These are phyloP conservation scores for Lenwebbia sp. DNA, from an alignment of 345 rosid genomes.

Conservation along the genomic window DNA sequence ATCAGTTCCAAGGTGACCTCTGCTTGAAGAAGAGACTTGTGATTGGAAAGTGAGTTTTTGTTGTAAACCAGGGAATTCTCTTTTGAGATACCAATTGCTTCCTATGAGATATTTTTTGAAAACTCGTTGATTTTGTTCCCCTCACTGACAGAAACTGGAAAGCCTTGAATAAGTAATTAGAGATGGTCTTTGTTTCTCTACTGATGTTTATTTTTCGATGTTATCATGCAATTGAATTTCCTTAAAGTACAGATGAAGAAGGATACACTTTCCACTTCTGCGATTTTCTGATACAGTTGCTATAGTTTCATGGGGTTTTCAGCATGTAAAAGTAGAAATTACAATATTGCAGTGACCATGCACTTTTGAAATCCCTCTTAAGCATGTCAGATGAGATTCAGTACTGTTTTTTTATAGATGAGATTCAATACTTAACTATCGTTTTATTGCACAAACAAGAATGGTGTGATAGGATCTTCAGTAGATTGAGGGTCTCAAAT, in stretches of 20 bases:
- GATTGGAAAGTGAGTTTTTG: slow-evolving; percentile 12
- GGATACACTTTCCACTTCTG: not conserved
- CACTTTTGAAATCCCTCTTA: not conserved
- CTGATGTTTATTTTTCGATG: not conserved
- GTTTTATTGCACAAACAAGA: not conserved
- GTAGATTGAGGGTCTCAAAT: not conserved
- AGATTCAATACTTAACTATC: not conserved
- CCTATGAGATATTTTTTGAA: not conserved
- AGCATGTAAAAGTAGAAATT: not conserved
- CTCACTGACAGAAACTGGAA: not conserved
- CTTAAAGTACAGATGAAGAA: not conserved
- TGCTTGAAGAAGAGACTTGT: slow-evolving; percentile 10
- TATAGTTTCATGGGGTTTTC: not conserved
- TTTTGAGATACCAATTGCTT: not conserved
- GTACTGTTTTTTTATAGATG: not conserved
- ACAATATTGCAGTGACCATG: not conserved
- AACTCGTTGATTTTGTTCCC: not conserved
- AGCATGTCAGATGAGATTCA: not conserved
- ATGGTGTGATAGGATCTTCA: not conserved
- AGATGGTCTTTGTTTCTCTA: not conserved
- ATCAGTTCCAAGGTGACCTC: slow-evolving; percentile 82
- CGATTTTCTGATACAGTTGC: not conserved
- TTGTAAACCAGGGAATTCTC: not conserved
- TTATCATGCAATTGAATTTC: not conserved
- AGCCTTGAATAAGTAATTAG: not conserved